Base-by-base conservation (phyloP, 768 basidiomycete species). In the Boletus patriciae region DNA sequence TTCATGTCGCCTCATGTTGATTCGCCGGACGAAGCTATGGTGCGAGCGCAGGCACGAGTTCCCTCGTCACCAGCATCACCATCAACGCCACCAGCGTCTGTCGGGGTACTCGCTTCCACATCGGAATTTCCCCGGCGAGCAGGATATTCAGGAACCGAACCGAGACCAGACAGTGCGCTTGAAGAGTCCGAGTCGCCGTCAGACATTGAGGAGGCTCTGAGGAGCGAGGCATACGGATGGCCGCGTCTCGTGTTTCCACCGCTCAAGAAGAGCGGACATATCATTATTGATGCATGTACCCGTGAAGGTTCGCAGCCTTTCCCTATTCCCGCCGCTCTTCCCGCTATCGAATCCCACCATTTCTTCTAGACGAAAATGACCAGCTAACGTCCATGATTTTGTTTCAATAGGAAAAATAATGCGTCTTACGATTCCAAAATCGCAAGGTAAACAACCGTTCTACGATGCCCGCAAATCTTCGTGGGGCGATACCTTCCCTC, bases 401-500 rank as follows among this genome's bases (percentile, higher is more conserved):
- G 33, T 45, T 38, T 46, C 40, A 1, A 50, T 65, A 97, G 96
- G 90, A 33, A 87, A 91, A 73, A 88, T 98, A 46, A 89, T 94
- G 82, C 86, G 96, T 6, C 76, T 95, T 72, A 96, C 90, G 6
- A 86, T 96, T 38, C 91, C 96, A 0, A 94, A 85, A 63, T 95
- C 92, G 3, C 94, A 95, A 74, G 94, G 94, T n/a, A 95, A 93
- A 70, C 94, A 98, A 65, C 81, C 84, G 0, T 99, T 85, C 68
- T 94, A 98, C 68, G 97, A 98, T 70, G 94, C 95, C 3, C 86
- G 95, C 36, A 98, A 98, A 74, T 86, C 91, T 0, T 74, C 73
- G 11, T 98, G 96, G 95, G 97, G 97, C 19, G 97, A 98, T 69
- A 78, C 92, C 23, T 98, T 98, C 73, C 97, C 97, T 21, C 95